Conservation (phyloP, 1,139 yeast species). For the Hemisphaericaspora xylofermentans region DNA sequence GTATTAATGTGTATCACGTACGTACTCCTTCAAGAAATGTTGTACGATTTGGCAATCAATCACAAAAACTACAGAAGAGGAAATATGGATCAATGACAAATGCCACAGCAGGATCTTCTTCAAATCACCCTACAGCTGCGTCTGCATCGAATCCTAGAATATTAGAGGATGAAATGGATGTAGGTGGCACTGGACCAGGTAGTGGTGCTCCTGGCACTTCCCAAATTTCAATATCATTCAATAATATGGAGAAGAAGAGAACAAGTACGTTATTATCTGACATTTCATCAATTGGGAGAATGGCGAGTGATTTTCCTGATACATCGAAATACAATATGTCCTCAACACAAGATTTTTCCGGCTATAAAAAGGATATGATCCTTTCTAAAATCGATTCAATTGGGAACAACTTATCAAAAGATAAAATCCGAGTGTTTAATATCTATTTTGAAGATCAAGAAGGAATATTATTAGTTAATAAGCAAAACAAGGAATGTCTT, state of each 20-base stretch:
- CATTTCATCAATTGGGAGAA: conserved; percentile 58
- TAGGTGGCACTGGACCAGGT: conserved; percentile 14
- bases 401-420: conserved; percentile 17
- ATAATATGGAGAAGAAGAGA: conserved; percentile 50
- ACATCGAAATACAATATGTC: conserved; percentile 20
- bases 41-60: conserved; percentile 8
- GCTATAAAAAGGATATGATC: conserved; percentile 62
- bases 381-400: conserved; percentile 54
- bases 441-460: conserved; percentile 55
- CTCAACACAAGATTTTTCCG: conserved; percentile 24
- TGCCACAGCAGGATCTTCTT: conserved; percentile 10
- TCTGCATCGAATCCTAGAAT: conserved; percentile 30
- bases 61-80: background rate
- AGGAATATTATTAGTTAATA: conserved; percentile 51
- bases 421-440: conserved; percentile 41
- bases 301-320: conserved; percentile 48
- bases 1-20: conserved; percentile 50
- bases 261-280: conserved; percentile 56
- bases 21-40: conserved; percentile 38
- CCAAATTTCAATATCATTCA: conserved; percentile 24
- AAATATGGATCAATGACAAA: conserved; percentile 4
- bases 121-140: conserved; percentile 1
- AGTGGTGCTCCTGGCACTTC: conserved; percentile 13
- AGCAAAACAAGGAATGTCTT: conserved; percentile 35
- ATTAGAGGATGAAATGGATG: conserved; percentile 31